A percentile compares a stretch with the other conserved stretches of the same genome.
Evolutionary conservation across 1,139 yeast genomes (phyloP).

Genomic region (Saccharomyces hybrid): DNA sequence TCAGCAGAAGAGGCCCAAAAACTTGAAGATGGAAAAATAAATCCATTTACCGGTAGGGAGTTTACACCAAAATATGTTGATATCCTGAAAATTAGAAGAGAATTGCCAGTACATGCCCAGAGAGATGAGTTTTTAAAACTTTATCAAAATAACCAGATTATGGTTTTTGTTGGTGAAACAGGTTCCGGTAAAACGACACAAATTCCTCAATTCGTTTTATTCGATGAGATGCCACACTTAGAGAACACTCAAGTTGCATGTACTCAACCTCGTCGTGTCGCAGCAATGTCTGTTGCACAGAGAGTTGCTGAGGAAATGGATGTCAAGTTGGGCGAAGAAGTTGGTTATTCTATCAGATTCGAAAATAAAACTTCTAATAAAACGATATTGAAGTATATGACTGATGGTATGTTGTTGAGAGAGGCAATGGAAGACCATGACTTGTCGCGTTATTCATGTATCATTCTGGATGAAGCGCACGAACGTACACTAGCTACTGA

Average conservation of each 20-base stretch:
- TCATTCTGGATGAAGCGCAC: constrained; percentile 95
- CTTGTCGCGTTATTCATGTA: constrained; percentile 72
- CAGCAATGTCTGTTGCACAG: constrained; percentile 95
- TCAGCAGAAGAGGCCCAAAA: constrained; percentile 62
- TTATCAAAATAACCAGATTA: constrained; percentile 82
- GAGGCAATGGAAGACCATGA: constrained; percentile 97
- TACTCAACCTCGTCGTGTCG: constrained; percentile 97
- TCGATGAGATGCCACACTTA: constrained; percentile 84
- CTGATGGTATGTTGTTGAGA: constrained; percentile 95
- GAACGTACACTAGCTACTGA: constrained; percentile 96
- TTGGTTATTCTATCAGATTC: constrained; percentile 88
- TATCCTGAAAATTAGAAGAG: constrained; percentile 70
- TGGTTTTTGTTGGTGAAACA: constrained; percentile 98
- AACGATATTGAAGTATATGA: constrained; percentile 90
- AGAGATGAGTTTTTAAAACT: constrained; percentile 77
- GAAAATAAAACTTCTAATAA: constrained; percentile 78
- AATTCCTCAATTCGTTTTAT: constrained; percentile 90
- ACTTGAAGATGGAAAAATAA: constrained; percentile 71
- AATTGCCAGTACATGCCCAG: constrained; percentile 90
- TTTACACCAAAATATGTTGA: constrained; percentile 64
- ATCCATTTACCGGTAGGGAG: constrained; percentile 70
- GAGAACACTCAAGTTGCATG: constrained; percentile 81
- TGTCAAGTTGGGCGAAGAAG: constrained; percentile 82
- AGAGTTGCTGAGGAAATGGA: constrained; percentile 97
- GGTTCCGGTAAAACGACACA: constrained; percentile 98